Evolutionary conservation across 441 rosid species (phyloP).

Genomic region (Aquilaria agallochum): DNA sequence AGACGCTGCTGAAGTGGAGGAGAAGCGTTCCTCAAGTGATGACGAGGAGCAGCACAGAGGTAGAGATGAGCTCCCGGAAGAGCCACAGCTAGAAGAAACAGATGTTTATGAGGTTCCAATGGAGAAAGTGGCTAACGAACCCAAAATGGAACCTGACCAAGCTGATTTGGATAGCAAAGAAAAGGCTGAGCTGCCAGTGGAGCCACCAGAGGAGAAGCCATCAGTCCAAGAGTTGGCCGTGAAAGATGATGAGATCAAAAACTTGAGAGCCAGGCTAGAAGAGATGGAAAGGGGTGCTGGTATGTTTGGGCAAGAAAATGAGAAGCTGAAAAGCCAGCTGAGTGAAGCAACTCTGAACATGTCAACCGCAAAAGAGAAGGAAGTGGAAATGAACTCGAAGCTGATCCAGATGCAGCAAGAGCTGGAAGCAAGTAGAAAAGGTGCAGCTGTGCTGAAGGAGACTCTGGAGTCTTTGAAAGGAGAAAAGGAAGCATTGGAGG

Average conservation of each 20-base stretch:
- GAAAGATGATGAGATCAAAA: constrained; percentile 52
- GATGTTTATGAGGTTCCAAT: constrained; percentile 66
- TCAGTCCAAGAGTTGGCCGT: constrained; percentile 30
- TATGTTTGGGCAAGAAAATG: constrained; percentile 40
- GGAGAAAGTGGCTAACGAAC: constrained; percentile 35
- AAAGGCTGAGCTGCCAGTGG: constrained; percentile 17
- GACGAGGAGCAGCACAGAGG: constrained; percentile 17
- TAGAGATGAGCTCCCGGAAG: constrained; percentile 35
- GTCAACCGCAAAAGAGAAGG: constrained; percentile 39
- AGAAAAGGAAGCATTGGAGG: constrained; percentile 59
- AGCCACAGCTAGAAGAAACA: constrained; percentile 39
- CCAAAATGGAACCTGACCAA: constrained; percentile 18
- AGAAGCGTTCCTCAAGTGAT: constrained; percentile 22
- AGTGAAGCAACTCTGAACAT: constrained; percentile 32
- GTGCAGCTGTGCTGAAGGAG: constrained; percentile 38
- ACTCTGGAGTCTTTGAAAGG: constrained; percentile 54
- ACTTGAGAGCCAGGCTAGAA: constrained; percentile 51
- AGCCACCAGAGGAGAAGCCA: constrained; percentile 23
- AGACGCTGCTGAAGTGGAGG: constrained; percentile 6
- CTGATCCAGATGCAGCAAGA: constrained; percentile 48
- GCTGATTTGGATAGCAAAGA: constrained; percentile 21
- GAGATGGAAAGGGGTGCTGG: constrained; percentile 59
- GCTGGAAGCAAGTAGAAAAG: constrained; percentile 51
- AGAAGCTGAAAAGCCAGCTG: constrained; percentile 52
- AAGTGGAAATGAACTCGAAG: constrained; percentile 43